Evolutionary conservation across 768 basidiomycete species (phyloP).

Genomic region (Tephrocybe sp.): DNA sequence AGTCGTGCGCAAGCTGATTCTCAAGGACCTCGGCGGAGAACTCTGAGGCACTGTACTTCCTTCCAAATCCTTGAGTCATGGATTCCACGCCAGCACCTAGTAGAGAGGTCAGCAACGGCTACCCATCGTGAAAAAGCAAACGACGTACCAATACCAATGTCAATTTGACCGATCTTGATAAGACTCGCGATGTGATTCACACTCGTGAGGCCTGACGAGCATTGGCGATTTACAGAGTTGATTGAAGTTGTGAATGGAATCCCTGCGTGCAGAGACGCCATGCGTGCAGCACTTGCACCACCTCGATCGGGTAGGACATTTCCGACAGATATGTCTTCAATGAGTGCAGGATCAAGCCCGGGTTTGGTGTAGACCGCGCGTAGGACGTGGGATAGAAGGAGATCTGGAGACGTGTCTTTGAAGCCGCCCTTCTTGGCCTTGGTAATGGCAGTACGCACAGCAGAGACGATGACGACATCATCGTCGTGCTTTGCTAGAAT

Average conservation of each 20-base stretch:
- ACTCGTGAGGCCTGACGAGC: slow-evolving; percentile 84
- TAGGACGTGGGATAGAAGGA: slow-evolving; percentile 76
- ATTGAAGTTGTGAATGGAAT: slow-evolving; percentile 75
- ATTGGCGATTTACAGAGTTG: slow-evolving; percentile 89
- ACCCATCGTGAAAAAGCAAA: slow-evolving; percentile 5
- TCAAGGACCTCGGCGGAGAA: slow-evolving; percentile 68
- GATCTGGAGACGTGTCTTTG: slow-evolving; percentile 86
- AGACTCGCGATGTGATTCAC: slow-evolving; percentile 82
- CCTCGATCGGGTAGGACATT: slow-evolving; percentile 89
- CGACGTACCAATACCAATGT: slow-evolving; percentile 81
- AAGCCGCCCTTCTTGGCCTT: slow-evolving; percentile 90
- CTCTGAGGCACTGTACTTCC: slow-evolving; percentile 48
- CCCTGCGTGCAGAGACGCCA: slow-evolving; percentile 84
- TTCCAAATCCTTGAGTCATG: slow-evolving; percentile 81
- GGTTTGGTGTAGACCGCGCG: slow-evolving; percentile 67
- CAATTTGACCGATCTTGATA: slow-evolving; percentile 79
- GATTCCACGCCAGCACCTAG: slow-evolving; percentile 86
- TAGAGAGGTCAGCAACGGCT: neutral
- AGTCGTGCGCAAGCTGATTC: slow-evolving; percentile 75
- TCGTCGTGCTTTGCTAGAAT: slow-evolving; percentile 74
- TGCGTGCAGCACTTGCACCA: slow-evolving; percentile 80
- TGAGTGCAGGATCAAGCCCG: slow-evolving; percentile 75
- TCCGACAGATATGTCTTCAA: slow-evolving; percentile 85
- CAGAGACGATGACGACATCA: slow-evolving; percentile 89
- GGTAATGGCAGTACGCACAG: slow-evolving; percentile 88